Percentiles rank a stretch among this genome's conserved stretches.
Conservation (phyloP, 1,284 basidiomycete species). For the Moesziomyces parantarcticus region DNA sequence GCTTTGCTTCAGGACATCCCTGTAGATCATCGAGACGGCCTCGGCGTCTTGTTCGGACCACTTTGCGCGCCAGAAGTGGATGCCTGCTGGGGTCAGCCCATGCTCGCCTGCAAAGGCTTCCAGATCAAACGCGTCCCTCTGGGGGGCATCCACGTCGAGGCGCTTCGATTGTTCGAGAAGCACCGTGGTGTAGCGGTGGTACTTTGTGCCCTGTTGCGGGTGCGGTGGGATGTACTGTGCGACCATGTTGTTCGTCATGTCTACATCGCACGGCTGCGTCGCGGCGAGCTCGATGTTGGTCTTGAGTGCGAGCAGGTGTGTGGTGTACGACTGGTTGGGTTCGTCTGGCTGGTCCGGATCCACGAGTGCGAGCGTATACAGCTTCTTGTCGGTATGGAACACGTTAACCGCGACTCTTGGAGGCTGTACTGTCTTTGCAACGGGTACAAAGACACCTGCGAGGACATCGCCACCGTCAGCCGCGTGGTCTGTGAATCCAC, state of each 20-base stretch:
- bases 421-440: slow-evolving; percentile 73
- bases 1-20: slow-evolving; percentile 71
- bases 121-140: slow-evolving; percentile 75
- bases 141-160: slow-evolving; percentile 34
- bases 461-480: slow-evolving; percentile 73
- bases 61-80: slow-evolving; percentile 83
- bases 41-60: slow-evolving; percentile 73
- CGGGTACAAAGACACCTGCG: slow-evolving; percentile 72
- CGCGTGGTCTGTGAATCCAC: slow-evolving; percentile 60
- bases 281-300: slow-evolving; percentile 69
- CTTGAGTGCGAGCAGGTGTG: slow-evolving; percentile 88
- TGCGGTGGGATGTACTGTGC: slow-evolving; percentile 85
- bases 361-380: slow-evolving; percentile 89
- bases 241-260: slow-evolving; percentile 72
- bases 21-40: slow-evolving; percentile 77
- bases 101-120: slow-evolving; percentile 75
- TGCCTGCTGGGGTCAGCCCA: slow-evolving; percentile 74
- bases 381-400: slow-evolving; percentile 80
- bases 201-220: slow-evolving; percentile 83
- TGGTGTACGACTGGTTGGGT: slow-evolving; percentile 75
- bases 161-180: slow-evolving; percentile 76
- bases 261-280: slow-evolving; percentile 61
- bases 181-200: slow-evolving; percentile 84
- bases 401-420: slow-evolving; percentile 78
- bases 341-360: slow-evolving; percentile 89